A percentile compares a stretch with the other conserved stretches of the same genome.
These are phyloP conservation scores for Cercospora sp. DNA, from an alignment of 2,329 filamentous ascomycete species.

Conservation along the genomic window DNA sequence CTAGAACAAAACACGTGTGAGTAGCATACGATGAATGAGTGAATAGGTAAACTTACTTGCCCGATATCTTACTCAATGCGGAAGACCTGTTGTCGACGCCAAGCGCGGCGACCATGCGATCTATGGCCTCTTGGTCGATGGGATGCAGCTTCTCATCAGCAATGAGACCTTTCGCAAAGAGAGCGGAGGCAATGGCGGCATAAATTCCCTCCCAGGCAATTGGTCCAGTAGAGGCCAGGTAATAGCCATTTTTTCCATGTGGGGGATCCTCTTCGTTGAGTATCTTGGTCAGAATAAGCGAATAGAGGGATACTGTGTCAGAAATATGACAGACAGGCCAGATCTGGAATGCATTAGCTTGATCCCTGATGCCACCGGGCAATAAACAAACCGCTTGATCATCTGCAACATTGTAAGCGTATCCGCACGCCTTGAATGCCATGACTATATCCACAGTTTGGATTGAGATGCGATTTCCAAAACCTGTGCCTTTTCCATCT, in stretches of 20 bases:
- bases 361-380: not conserved
- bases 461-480: not conserved
- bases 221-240: not conserved
- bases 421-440: not conserved
- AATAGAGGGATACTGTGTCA: not conserved
- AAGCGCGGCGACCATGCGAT: not conserved
- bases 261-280: not conserved
- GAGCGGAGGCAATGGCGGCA: not conserved
- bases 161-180: not conserved
- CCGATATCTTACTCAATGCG: not conserved
- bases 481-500: not conserved
- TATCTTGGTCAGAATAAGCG: not conserved
- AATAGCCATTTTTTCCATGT: not conserved
- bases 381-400: not conserved
- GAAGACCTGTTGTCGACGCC: not conserved
- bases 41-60: not conserved
- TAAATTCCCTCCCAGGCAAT: not conserved
- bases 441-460: not conserved
- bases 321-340: not conserved
- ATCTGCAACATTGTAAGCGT: not conserved
- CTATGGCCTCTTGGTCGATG: not conserved
- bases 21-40: not conserved
- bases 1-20: not conserved
- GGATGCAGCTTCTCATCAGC: not conserved
- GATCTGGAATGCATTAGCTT: not conserved